phyloP scores from a whole-genome alignment of 2,329 filamentous ascomycete genomes.

The Neofusicoccum sp. region DNA sequence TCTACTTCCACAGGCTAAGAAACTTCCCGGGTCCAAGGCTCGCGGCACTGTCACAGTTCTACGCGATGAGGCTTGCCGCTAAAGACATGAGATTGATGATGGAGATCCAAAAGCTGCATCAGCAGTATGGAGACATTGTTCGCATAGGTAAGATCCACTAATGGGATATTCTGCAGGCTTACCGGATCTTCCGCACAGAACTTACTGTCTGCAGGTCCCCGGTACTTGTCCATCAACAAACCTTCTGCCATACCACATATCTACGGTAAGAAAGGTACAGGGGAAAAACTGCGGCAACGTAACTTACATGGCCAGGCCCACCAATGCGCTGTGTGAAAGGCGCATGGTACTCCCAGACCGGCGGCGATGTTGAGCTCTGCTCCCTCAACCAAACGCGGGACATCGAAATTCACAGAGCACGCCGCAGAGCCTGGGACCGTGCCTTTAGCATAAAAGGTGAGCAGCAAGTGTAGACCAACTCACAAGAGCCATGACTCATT shows the following conservation, averaged over 20 bases:
- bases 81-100: neutral
- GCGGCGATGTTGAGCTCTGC: conserved; percentile 24
- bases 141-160: conserved; percentile 26
- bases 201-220: conserved; percentile 25
- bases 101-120: conserved; percentile 16
- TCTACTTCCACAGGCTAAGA: conserved; percentile 41
- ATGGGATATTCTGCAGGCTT: no score
- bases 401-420: conserved; percentile 30
- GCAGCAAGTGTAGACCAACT: neutral
- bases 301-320: conserved; percentile 25
- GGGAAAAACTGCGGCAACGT: neutral
- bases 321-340: conserved; percentile 36
- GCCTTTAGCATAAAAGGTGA: conserved; percentile 30
- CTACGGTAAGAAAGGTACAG: neutral
- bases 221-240: neutral
- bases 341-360: neutral
- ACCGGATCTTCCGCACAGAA: conserved; percentile 27
- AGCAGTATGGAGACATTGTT: conserved; percentile 16
- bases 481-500: neutral
- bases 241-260: neutral
- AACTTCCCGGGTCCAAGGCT: conserved; percentile 20
- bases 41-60: conserved; percentile 8
- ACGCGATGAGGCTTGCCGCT: neutral
- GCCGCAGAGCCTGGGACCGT: conserved; percentile 34
- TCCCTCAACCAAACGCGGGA: conserved; percentile 27